phyloP scores from a whole-genome alignment of 306 rosid species.

The Carpinus fangiana region DNA sequence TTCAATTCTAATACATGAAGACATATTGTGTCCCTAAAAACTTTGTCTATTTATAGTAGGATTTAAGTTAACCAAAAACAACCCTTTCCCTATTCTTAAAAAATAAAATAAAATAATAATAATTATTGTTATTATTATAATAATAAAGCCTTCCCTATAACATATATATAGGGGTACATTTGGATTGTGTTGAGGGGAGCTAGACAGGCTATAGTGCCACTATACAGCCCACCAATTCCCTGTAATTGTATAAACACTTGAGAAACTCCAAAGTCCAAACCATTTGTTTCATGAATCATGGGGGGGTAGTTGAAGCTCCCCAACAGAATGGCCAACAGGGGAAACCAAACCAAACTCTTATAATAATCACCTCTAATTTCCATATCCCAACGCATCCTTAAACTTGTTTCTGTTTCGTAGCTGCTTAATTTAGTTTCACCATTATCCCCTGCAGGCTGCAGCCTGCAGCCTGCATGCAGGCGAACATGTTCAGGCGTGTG shows the following conservation, averaged over 20 bases:
- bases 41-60: too few relatives aligned
- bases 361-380: constrained; percentile 26
- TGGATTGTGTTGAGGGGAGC: background rate
- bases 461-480: background rate
- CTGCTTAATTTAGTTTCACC: background rate
- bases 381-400: background rate
- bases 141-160: too few relatives aligned
- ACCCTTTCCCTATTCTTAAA: too few relatives aligned
- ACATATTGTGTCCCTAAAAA: too few relatives aligned
- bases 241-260: background rate
- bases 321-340: constrained; percentile 43
- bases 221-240: too few relatives aligned
- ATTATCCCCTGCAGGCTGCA: too few relatives aligned
- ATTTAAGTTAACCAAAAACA: too few relatives aligned
- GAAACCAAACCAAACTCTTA: constrained; percentile 43
- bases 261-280: background rate
- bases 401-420: background rate
- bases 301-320: constrained; percentile 26
- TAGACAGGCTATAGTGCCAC: too few relatives aligned
- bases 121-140: too few relatives aligned
- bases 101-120: too few relatives aligned
- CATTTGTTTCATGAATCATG: background rate
- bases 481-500: constrained; percentile 29
- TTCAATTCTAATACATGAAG: too few relatives aligned
- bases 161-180: too few relatives aligned